Percentiles rank a stretch among this genome's conserved stretches.
These are phyloP conservation scores for Diaporthe batatas DNA, from an alignment of 2,329 filamentous ascomycete genomes.

Conservation along the genomic window DNA sequence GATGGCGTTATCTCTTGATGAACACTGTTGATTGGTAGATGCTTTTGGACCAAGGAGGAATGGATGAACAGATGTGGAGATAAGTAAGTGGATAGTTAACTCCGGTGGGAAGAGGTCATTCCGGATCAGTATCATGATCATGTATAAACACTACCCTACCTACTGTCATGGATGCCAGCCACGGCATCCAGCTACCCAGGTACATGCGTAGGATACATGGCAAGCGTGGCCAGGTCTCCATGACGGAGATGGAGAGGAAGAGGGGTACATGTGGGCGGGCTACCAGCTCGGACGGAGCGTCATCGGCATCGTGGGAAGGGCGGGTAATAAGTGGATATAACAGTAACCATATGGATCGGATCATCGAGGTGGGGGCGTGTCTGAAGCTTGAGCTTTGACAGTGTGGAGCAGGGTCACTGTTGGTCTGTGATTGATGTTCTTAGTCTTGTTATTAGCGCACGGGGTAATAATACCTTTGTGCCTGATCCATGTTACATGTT, in stretches of 20 bases:
- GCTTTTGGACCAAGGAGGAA: background rate
- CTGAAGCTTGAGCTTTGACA: slow-evolving; percentile 20
- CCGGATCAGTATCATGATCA: background rate
- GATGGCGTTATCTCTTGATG: background rate
- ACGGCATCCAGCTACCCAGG: background rate
- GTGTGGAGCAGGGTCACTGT: slow-evolving; percentile 5
- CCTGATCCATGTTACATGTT: slow-evolving; percentile 12
- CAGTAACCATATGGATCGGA: background rate
- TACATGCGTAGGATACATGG: background rate
- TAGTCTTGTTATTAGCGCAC: background rate
- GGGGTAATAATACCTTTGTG: background rate
- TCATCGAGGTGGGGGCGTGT: background rate
- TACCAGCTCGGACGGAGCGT: background rate
- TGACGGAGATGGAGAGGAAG: background rate
- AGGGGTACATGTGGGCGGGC: background rate
- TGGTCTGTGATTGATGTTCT: background rate
- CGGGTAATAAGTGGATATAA: background rate
- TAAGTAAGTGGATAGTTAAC: background rate
- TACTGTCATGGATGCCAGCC: too few species aligned
- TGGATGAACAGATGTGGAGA: background rate
- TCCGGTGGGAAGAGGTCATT: background rate
- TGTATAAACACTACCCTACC: background rate
- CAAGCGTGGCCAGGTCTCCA: background rate
- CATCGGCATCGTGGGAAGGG: slow-evolving; percentile 26
- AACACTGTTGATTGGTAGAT: too few species aligned